phyloP scores from a whole-genome alignment of 2,329 filamentous ascomycete genomes.

The Helminthosporium solani region DNA sequence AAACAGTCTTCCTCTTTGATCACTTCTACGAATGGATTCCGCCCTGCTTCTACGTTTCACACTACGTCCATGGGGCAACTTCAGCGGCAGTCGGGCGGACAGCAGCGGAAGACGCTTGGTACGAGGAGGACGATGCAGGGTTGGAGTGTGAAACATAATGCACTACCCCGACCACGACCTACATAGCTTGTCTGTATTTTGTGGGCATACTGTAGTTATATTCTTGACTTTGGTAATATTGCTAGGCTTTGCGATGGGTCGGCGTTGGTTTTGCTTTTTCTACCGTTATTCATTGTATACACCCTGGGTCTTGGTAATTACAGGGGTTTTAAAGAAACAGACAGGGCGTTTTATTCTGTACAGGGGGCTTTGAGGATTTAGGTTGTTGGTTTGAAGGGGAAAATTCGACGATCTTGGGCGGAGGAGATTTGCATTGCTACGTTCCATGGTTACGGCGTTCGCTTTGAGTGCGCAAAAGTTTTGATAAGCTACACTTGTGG shows the following conservation, averaged over 20 bases:
- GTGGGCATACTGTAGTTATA: not conserved
- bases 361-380: too few relatives aligned
- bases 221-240: not conserved
- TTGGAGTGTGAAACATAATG: constrained; percentile 47
- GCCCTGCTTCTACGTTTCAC: constrained; percentile 46
- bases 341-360: too few relatives aligned
- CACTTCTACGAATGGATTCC: constrained; percentile 21
- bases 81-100: constrained; percentile 22
- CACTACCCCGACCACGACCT: constrained; percentile 32
- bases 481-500: too few relatives aligned
- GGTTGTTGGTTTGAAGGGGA: too few relatives aligned
- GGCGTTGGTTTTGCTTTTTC: too few relatives aligned
- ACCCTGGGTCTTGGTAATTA: too few relatives aligned
- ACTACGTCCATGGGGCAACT: constrained; percentile 44
- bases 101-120: constrained; percentile 51
- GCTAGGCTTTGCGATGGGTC: not conserved
- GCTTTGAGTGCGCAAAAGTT: too few relatives aligned
- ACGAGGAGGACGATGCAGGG: constrained; percentile 53
- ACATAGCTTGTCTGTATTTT: not conserved
- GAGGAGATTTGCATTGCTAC: too few relatives aligned
- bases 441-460: too few relatives aligned
- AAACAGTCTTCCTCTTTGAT: constrained; percentile 6
- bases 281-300: too few relatives aligned
- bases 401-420: too few relatives aligned
- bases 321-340: too few relatives aligned